A percentile compares a stretch with the other conserved stretches of the same genome.
phyloP scores from a whole-genome alignment of 2,329 filamentous ascomycete genomes.

The Acrocalymma vagum region DNA sequence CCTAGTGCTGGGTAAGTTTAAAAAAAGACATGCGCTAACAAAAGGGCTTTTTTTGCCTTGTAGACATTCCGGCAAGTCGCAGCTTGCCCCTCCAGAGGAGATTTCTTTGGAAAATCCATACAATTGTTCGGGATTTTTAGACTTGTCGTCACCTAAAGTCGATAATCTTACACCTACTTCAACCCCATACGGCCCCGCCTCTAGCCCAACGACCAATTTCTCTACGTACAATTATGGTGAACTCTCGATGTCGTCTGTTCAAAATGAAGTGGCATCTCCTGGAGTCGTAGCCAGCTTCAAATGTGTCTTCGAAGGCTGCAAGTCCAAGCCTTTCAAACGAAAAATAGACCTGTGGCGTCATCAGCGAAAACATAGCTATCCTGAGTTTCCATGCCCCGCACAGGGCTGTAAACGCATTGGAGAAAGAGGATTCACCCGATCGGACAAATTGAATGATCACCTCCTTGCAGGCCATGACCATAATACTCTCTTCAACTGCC shows the following conservation, averaged over 20 bases:
- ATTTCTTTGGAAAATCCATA: too few relatives aligned
- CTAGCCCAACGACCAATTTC: not conserved
- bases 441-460: constrained; percentile 24
- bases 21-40: constrained; percentile 31
- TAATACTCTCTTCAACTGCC: constrained; percentile 13
- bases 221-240: not conserved
- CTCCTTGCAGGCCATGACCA: constrained; percentile 19
- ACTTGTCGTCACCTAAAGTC: too few relatives aligned
- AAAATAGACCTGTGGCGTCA: constrained; percentile 13
- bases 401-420: constrained; percentile 8
- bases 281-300: too few relatives aligned
- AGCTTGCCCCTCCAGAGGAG: too few relatives aligned
- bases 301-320: constrained; percentile 7
- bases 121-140: too few relatives aligned
- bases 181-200: too few relatives aligned
- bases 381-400: constrained; percentile 7
- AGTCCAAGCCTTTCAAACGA: constrained; percentile 11
- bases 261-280: too few relatives aligned
- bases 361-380: constrained; percentile 3
- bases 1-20: constrained; percentile 23
- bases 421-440: constrained; percentile 10
- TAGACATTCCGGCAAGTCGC: too few relatives aligned
- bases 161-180: too few relatives aligned
- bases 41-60: constrained; percentile 22
- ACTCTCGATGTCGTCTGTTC: too few relatives aligned